These are phyloP conservation scores for Annulohypoxylon nitens DNA, from an alignment of 495 filamentous ascomycete genomes.

Conservation along the genomic window DNA sequence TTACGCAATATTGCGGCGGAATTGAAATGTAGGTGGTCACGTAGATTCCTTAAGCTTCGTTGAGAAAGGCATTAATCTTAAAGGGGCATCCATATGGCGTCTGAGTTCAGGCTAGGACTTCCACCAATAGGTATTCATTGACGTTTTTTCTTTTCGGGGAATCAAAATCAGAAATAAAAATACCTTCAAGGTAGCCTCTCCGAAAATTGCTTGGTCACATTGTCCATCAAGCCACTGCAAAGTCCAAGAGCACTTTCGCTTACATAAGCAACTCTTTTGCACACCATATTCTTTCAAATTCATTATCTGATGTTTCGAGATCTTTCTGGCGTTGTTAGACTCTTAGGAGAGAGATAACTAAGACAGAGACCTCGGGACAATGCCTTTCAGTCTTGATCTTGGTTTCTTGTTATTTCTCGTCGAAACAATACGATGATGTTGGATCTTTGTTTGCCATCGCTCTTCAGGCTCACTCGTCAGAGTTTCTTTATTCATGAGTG, in stretches of 20 bases:
- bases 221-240: too few species aligned
- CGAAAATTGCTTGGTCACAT: neutral
- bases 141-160: neutral
- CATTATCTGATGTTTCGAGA: neutral
- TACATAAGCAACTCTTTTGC: neutral
- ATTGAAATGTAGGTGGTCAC: neutral
- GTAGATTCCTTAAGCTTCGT: neutral
- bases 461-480: neutral
- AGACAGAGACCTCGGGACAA: neutral
- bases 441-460: neutral
- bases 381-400: neutral
- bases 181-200: too few species aligned
- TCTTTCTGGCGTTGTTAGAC: neutral
- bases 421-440: slow-evolving; percentile 8
- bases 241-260: too few species aligned
- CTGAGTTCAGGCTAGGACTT: neutral
- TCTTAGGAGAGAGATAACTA: neutral
- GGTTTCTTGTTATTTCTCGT: neutral
- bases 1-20: neutral
- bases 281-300: neutral
- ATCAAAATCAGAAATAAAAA: neutral
- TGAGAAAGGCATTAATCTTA: neutral
- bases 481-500: slow-evolving; percentile 4
- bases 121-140: neutral
- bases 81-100: neutral